Percentiles rank a stretch among this genome's conserved stretches.
phyloP scores from a whole-genome alignment of 805 yeast genomes.

The Clavispora fructus region DNA sequence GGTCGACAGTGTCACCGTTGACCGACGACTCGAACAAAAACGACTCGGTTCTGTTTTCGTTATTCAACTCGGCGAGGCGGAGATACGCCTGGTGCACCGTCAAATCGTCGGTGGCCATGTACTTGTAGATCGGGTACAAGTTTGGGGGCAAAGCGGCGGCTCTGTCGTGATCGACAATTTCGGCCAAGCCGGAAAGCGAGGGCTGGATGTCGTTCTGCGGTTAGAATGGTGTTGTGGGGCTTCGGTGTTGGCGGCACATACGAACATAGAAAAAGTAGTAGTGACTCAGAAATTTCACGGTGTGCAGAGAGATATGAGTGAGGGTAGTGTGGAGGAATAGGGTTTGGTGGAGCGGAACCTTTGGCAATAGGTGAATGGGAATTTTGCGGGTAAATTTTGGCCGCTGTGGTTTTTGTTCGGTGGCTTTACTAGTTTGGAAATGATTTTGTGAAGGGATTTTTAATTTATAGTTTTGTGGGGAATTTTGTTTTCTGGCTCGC shows the following conservation, averaged over 20 bases:
- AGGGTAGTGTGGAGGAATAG: background rate
- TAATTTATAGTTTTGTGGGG: too few species aligned
- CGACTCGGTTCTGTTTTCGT: slow-evolving; percentile 52
- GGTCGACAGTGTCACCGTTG: slow-evolving; percentile 82
- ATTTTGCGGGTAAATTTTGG: too few species aligned
- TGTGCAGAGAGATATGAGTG: slow-evolving; percentile 1
- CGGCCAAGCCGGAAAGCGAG: slow-evolving; percentile 24
- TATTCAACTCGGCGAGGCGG: slow-evolving; percentile 65
- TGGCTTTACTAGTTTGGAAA: too few species aligned
- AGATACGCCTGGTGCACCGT: slow-evolving; percentile 90
- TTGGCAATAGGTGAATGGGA: too few species aligned
- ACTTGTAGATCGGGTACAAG: slow-evolving; percentile 75
- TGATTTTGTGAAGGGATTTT: too few species aligned
- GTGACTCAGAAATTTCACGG: slow-evolving; percentile 7
- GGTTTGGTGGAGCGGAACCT: background rate
- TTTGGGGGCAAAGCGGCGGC: slow-evolving; percentile 40
- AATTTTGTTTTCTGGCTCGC: too few species aligned
- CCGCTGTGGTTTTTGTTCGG: too few species aligned
- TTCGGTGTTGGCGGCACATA: slow-evolving; percentile 13
- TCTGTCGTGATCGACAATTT: slow-evolving; percentile 17
- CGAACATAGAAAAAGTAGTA: slow-evolving; percentile 15
- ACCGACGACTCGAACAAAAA: slow-evolving; percentile 85
- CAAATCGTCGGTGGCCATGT: slow-evolving; percentile 67
- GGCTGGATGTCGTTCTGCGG: slow-evolving; percentile 31
- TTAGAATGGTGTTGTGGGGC: slow-evolving; percentile 1